A percentile compares a stretch with the other conserved stretches of the same genome.
Evolutionary conservation across 139 green algal species (phyloP).

Genomic region (Tetratostichococcus sp.): DNA sequence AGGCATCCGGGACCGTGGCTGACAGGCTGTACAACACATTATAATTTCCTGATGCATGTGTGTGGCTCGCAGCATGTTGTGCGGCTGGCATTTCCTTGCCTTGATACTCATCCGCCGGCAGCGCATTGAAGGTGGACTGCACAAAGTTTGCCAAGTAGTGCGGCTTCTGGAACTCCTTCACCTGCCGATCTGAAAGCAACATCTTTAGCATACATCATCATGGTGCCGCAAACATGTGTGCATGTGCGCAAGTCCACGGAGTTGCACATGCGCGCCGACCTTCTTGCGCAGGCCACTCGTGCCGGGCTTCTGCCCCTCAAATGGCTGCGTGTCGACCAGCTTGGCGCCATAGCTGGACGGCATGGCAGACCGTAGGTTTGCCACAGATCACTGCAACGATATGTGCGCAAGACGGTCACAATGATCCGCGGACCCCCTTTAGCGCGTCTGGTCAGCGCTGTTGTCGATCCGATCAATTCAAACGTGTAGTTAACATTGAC

Average conservation of each 20-base stretch:
- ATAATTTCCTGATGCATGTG: too few relatives aligned
- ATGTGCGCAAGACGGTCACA: too few relatives aligned
- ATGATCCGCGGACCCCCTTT: too few relatives aligned
- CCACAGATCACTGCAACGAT: too few relatives aligned
- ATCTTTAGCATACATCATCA: neutral
- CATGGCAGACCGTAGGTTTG: neutral
- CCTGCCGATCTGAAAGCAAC: too few relatives aligned
- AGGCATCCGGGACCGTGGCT: too few relatives aligned
- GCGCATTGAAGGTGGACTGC: slow-evolving; percentile 28
- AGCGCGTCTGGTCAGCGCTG: too few relatives aligned
- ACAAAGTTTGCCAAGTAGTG: slow-evolving; percentile 92
- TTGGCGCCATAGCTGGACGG: slow-evolving; percentile 1
- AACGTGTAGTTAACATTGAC: too few relatives aligned
- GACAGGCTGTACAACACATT: too few relatives aligned
- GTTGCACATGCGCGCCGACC: too few relatives aligned
- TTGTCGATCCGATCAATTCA: too few relatives aligned
- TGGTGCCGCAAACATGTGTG: neutral
- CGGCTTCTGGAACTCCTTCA: slow-evolving; percentile 28
- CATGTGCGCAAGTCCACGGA: neutral
- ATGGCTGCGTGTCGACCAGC: slow-evolving; percentile 12
- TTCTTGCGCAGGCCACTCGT: slow-evolving; percentile 30
- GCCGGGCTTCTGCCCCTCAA: slow-evolving; percentile 29
- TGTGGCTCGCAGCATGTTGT: neutral
- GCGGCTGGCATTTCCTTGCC: slow-evolving; percentile 27
- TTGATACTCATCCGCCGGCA: slow-evolving; percentile 18